These are phyloP conservation scores for Macrolepiota dolichaula DNA, from an alignment of 768 basidiomycete genomes.

Conservation along the genomic window DNA sequence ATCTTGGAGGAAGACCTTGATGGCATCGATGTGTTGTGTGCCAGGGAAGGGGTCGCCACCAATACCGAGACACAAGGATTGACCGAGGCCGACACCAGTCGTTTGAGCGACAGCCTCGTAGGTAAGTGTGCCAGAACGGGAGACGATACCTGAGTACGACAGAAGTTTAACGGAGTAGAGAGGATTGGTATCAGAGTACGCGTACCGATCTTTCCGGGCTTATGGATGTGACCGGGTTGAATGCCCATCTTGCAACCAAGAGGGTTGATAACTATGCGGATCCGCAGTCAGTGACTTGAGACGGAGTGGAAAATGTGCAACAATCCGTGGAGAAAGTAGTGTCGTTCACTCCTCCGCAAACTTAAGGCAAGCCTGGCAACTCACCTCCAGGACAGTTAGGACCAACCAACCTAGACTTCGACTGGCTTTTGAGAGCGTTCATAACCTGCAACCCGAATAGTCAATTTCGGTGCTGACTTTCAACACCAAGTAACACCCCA, in stretches of 20 bases:
- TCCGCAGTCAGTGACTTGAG: not conserved
- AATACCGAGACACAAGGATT: conserved; percentile 95
- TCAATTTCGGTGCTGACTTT: too few species aligned
- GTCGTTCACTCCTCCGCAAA: not conserved
- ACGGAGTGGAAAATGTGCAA: not conserved
- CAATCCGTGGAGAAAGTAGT: not conserved
- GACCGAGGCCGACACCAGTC: conserved; percentile 92
- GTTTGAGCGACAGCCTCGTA: conserved; percentile 99
- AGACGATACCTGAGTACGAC: conserved; percentile 71
- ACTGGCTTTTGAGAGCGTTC: conserved; percentile 92
- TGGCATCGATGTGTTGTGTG: conserved; percentile 91
- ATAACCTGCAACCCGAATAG: conserved; percentile 57
- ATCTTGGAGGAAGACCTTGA: conserved; percentile 95
- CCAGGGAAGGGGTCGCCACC: conserved; percentile 98
- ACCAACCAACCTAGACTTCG: conserved; percentile 92
- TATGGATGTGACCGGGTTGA: conserved; percentile 96
- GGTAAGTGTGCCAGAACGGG: conserved; percentile 92
- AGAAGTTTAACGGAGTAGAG: not conserved
- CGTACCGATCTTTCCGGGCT: conserved; percentile 90
- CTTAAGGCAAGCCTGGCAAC: conserved; percentile 12
- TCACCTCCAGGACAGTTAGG: conserved; percentile 92
- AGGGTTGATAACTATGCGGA: conserved; percentile 77
- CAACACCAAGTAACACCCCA: not conserved
- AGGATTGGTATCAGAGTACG: not conserved
- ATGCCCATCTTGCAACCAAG: conserved; percentile 99